Evolutionary conservation across 148 eudicot genomes (phyloP).

Genomic region (Nyssa sinensis): DNA sequence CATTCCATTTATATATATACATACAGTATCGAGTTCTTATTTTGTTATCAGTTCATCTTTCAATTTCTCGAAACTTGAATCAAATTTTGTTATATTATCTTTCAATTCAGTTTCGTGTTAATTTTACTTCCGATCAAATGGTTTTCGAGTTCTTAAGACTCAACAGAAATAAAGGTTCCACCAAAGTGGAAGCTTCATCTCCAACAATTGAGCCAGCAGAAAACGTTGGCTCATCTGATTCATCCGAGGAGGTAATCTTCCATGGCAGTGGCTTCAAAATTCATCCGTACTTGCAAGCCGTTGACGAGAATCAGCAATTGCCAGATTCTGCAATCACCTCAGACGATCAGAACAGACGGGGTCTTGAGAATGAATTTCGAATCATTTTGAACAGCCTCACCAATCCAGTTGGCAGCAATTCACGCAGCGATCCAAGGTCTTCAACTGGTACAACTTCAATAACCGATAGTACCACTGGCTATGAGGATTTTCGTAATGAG

Average conservation of each 20-base stretch:
- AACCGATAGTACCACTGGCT: neutral
- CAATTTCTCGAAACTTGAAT: too few relatives aligned
- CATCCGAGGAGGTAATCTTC: conserved; percentile 40
- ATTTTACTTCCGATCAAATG: neutral
- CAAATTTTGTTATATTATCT: too few relatives aligned
- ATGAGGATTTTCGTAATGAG: neutral
- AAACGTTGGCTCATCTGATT: conserved; percentile 15
- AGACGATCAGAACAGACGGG: neutral
- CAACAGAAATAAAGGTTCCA: neutral
- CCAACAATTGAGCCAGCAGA: conserved; percentile 19
- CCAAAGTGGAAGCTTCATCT: too few relatives aligned
- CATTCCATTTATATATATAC: neutral
- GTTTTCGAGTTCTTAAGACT: neutral
- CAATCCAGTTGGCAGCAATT: conserved; percentile 41
- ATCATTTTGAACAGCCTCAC: conserved; percentile 48
- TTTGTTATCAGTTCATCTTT: neutral
- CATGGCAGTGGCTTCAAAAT: conserved; percentile 63
- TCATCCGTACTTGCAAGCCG: conserved; percentile 65
- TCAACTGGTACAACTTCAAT: conserved; percentile 14
- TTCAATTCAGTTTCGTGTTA: neutral
- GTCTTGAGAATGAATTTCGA: conserved; percentile 68
- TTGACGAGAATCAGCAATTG: conserved; percentile 65
- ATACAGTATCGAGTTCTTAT: neutral
- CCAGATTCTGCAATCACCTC: neutral
- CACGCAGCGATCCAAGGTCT: conserved; percentile 30